Evolutionary conservation across 2,329 filamentous ascomycete genomes (phyloP).

Genomic region (Ascochyta rabiei): DNA sequence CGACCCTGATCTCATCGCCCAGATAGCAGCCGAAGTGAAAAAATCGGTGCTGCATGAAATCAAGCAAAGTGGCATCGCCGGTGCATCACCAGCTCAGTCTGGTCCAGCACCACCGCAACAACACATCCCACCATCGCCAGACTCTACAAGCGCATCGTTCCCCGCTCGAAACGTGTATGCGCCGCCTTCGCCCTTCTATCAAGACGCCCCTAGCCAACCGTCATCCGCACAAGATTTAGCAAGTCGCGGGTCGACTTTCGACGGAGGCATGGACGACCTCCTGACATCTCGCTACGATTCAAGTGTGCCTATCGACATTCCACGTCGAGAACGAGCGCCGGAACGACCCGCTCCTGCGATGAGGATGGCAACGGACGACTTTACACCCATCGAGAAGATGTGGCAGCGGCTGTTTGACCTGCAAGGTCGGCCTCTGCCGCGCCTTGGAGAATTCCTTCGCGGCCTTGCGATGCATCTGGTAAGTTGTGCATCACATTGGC

Average conservation of each 20-base stretch:
- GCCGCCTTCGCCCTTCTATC: constrained; percentile 58
- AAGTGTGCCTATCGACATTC: constrained; percentile 33
- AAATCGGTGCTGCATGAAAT: constrained; percentile 53
- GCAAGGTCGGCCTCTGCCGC: constrained; percentile 68
- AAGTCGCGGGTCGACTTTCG: constrained; percentile 37
- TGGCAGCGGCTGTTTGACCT: constrained; percentile 79
- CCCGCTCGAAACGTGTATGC: constrained; percentile 59
- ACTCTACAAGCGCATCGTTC: constrained; percentile 55
- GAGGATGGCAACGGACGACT: constrained; percentile 45
- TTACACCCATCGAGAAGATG: constrained; percentile 64
- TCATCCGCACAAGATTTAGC: constrained; percentile 47
- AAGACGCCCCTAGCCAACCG: constrained; percentile 38
- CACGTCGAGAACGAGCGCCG: constrained; percentile 26
- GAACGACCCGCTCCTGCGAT: constrained; percentile 34
- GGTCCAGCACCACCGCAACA: constrained; percentile 44
- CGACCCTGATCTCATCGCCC: constrained; percentile 65
- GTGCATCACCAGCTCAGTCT: constrained; percentile 38
- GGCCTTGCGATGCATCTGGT: constrained; percentile 78
- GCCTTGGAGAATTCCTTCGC: constrained; percentile 72
- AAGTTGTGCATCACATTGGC: constrained; percentile 34
- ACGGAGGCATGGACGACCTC: constrained; percentile 37
- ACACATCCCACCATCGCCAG: constrained; percentile 49
- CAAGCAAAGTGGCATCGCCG: constrained; percentile 51
- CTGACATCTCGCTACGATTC: constrained; percentile 36
- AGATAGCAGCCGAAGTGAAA: constrained; percentile 65